phyloP scores from a whole-genome alignment of 2,329 filamentous ascomycete genomes.

The Fusarium sp. region DNA sequence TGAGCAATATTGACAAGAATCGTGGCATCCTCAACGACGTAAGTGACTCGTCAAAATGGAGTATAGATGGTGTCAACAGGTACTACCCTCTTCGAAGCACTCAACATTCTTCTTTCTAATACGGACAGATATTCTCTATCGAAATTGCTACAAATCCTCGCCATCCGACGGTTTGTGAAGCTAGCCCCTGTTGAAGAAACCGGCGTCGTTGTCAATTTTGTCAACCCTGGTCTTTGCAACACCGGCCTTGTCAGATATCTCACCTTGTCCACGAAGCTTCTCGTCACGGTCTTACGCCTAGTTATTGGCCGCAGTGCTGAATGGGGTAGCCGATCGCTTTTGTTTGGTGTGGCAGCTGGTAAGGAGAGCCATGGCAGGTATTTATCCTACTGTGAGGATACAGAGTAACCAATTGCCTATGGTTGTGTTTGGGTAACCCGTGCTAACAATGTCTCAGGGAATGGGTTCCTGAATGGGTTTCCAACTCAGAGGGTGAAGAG shows the following conservation, averaged over 20 bases:
- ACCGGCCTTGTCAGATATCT: constrained; percentile 2
- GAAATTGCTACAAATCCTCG: constrained; percentile 1
- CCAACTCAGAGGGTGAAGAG: neutral
- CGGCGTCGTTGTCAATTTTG: constrained; percentile 1
- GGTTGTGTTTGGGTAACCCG: neutral
- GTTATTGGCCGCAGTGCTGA: constrained; percentile 1
- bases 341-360: constrained; percentile 1
- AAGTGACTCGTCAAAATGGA: neutral
- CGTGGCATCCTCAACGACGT: neutral
- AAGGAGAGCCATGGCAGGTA: constrained; percentile 2
- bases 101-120: neutral
- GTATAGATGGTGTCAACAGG: constrained; percentile 4
- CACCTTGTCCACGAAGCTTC: neutral
- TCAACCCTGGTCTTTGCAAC: constrained; percentile 4
- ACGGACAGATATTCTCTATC: neutral
- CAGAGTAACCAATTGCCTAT: neutral
- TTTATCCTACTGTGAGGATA: constrained; percentile 5
- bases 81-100: neutral
- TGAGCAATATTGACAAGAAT: neutral
- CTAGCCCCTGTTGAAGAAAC: constrained; percentile 5
- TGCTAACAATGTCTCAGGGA: neutral
- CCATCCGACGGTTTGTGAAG: neutral
- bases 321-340: constrained; percentile 6
- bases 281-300: neutral
- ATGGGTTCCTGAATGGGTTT: constrained; percentile 5